Evolutionary conservation across 106 monocot species (phyloP), one percentile per base, ranked within the genome.

Genomic region (Acanthochlamys bracteata): DNA sequence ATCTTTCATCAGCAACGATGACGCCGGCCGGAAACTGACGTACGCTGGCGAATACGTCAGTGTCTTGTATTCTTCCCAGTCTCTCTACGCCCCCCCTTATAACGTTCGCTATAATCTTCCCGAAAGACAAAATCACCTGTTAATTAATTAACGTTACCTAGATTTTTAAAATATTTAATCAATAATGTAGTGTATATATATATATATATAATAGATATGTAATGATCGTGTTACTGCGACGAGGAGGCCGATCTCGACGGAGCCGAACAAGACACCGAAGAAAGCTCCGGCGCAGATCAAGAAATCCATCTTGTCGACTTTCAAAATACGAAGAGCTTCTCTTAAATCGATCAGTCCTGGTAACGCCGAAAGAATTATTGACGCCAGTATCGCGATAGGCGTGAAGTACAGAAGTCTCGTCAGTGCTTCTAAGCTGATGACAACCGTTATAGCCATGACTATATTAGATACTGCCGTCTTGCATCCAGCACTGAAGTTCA

Each of bases 21-120:
- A n/a, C n/a, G n/a, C n/a, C n/a, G n/a, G n/a, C n/a, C n/a, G 83
- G 80, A 63, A 83, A 86, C 46, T 86, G 89, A 58, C 81, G 85
- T 20, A 72, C 73, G 76, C 81, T 83, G 70, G 83, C 78, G 66
- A 79, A 93, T 19, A 75, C 71, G 20, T 89, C 72, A 22, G 93
- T 85, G 54, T 81, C 93, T 73, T 78, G 74, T 51, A 93, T 67
- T 61, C 81, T 86, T 53, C 93, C 93, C 13, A 89, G 78, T 51
- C 74, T 73, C 76, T 89, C 86, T 21, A 89, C 61, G 16, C 74
- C 59, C 10, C 86, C 80, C 14, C 76, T 72, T 10, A 93, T 73
- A 11, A 76, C 60, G 46, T 60, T 73, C 60, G 86, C 39, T 53
- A 89, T 74, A 73, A 93, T 83, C 74, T 75, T 93, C 1, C 75